phyloP scores from a whole-genome alignment of 1,139 yeast species.

The Pneumocystis murina region DNA sequence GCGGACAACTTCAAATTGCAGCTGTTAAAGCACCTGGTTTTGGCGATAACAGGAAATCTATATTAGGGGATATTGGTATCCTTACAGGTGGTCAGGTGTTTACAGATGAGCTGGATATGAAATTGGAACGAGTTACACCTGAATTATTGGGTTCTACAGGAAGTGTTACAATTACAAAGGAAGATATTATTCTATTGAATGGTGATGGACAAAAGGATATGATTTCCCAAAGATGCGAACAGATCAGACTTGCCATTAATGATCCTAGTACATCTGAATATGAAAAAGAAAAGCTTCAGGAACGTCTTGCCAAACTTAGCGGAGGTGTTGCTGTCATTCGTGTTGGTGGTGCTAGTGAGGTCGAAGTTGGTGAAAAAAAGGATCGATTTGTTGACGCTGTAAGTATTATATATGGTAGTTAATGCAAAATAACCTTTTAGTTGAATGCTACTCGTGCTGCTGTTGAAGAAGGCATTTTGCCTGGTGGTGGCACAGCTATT shows the following conservation, averaged over 20 bases:
- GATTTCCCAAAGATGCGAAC: constrained; percentile 87
- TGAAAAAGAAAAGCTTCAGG: constrained; percentile 95
- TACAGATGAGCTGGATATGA: constrained; percentile 94
- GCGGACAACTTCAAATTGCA: constrained; percentile 98
- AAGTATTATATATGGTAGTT: not conserved
- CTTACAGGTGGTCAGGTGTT: constrained; percentile 96
- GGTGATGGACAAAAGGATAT: constrained; percentile 90
- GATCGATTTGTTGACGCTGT: constrained; percentile 97
- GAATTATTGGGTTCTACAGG: constrained; percentile 91
- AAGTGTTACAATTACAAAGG: constrained; percentile 86
- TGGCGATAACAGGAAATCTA: constrained; percentile 98
- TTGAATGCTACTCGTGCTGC: constrained; percentile 98
- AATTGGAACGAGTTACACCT: constrained; percentile 89
- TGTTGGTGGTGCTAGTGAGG: constrained; percentile 97
- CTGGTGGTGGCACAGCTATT: constrained; percentile 99
- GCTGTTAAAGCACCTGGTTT: constrained; percentile 99
- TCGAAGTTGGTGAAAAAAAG: constrained; percentile 99
- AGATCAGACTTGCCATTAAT: constrained; percentile 70
- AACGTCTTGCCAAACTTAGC: constrained; percentile 92
- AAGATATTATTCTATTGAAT: constrained; percentile 87
- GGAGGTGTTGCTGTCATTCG: constrained; percentile 99
- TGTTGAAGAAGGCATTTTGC: constrained; percentile 96
- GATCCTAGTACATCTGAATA: constrained; percentile 71
- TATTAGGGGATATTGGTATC: constrained; percentile 91
- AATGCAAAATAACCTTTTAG: not conserved